Conservation (phyloP, 345 rosid genomes). For the Syzygium aqueum region DNA sequence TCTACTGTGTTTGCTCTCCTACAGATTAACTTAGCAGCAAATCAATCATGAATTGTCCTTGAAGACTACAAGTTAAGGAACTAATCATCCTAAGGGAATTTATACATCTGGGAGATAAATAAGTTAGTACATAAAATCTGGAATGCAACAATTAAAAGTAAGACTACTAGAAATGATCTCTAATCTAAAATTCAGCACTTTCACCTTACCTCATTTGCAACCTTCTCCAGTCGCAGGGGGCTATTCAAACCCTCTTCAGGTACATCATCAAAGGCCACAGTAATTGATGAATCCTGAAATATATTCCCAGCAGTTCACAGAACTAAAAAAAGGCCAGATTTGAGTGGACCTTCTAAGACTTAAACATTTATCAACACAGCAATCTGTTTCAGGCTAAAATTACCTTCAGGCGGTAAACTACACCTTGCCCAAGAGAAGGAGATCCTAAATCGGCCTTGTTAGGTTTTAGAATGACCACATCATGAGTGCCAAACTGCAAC, state of each 20-base stretch:
- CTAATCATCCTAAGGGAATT: neutral
- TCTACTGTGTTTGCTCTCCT: neutral
- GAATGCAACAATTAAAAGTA: neutral
- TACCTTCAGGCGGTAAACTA: constrained; percentile 80
- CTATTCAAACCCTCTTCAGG: constrained; percentile 85
- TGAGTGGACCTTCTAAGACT: neutral
- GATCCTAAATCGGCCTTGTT: constrained; percentile 83
- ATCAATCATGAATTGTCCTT: neutral
- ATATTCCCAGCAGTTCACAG: neutral
- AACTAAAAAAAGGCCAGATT: neutral
- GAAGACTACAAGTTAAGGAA: neutral
- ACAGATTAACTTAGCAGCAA: neutral
- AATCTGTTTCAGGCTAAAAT: constrained; percentile 1
- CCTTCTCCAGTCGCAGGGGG: constrained; percentile 74
- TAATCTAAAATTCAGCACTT: neutral
- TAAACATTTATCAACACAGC: neutral
- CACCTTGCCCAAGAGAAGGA: constrained; percentile 93
- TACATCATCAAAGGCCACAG: constrained; percentile 78
- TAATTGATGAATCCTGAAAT: constrained; percentile 71
- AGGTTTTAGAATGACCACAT: constrained; percentile 77
- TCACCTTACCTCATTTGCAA: constrained; percentile 75
- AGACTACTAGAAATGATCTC: neutral
- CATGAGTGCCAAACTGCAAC: constrained; percentile 79
- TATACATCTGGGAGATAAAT: neutral
- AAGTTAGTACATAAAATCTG: neutral